phyloP scores from a whole-genome alignment of 306 rosid species.

The Malus fusca region DNA sequence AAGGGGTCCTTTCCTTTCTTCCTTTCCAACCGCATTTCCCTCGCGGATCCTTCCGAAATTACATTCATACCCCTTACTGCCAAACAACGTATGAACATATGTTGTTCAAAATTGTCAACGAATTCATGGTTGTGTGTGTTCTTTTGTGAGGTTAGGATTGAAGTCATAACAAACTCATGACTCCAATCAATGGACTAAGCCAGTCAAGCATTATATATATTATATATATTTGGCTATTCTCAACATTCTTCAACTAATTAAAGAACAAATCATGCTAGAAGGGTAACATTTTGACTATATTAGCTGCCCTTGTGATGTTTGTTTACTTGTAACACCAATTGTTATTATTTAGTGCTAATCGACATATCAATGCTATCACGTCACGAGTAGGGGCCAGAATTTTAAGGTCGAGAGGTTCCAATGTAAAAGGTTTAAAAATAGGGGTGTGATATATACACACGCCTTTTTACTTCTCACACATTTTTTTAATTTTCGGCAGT shows the following conservation, averaged over 20 bases:
- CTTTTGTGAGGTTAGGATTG: not conserved
- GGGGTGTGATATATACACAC: too few species aligned
- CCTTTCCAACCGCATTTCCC: slow-evolving; percentile 29
- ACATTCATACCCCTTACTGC: not conserved
- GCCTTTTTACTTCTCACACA: too few species aligned
- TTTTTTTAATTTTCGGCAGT: too few species aligned
- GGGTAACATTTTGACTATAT: not conserved
- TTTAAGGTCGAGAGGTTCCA: too few species aligned
- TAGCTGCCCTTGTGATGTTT: not conserved
- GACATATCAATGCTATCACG: not conserved
- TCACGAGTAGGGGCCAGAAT: too few species aligned
- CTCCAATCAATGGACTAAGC: not conserved
- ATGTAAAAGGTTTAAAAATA: too few species aligned
- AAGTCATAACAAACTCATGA: not conserved
- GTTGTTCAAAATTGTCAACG: not conserved
- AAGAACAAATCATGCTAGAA: not conserved
- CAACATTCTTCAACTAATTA: not conserved
- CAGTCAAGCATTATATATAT: not conserved
- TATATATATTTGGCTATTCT: too few species aligned
- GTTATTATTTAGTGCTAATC: not conserved
- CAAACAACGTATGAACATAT: not conserved
- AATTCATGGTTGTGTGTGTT: not conserved
- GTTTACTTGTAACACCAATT: too few species aligned
- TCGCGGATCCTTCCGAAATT: slow-evolving; percentile 4
- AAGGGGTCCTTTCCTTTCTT: not conserved